Percentiles rank a stretch among this genome's conserved stretches.
Evolutionary conservation across 306 rosid species (phyloP).

Genomic region (Vigna trinervia): DNA sequence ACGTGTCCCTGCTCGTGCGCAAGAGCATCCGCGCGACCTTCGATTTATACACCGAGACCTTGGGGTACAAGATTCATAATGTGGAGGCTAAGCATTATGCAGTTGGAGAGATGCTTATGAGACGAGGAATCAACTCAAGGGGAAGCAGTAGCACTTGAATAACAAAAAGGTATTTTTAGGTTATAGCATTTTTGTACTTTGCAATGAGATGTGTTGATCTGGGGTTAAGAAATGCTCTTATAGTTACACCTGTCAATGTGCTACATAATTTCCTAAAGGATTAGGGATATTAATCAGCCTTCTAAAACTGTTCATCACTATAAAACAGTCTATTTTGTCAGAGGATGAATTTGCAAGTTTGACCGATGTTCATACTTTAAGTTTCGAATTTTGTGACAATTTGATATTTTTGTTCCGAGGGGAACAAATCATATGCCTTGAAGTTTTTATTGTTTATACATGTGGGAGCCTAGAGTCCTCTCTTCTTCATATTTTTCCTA

Average conservation of each 20-base stretch:
- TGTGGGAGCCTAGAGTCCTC: not conserved
- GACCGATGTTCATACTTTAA: not conserved
- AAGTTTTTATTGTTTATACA: not conserved
- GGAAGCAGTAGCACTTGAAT: conserved; percentile 58
- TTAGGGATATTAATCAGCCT: not conserved
- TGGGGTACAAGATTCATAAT: conserved; percentile 91
- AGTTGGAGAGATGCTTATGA: conserved; percentile 95
- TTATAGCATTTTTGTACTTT: too few relatives aligned
- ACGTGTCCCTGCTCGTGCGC: conserved; percentile 90
- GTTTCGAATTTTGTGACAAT: not conserved
- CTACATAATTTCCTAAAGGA: not conserved
- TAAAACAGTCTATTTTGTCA: not conserved
- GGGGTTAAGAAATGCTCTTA: too few relatives aligned
- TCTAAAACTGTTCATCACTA: conserved; percentile 1
- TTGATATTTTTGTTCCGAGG: not conserved
- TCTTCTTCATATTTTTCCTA: not conserved
- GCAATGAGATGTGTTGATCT: too few relatives aligned
- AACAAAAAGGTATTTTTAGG: too few relatives aligned
- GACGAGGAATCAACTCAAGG: conserved; percentile 96
- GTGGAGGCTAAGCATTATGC: conserved; percentile 95
- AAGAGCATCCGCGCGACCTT: conserved; percentile 94
- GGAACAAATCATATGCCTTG: not conserved
- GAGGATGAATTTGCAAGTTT: not conserved
- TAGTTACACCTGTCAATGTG: too few relatives aligned
- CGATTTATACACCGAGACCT: conserved; percentile 77